Percentiles rank a stretch among this genome's conserved stretches.
Conservation (phyloP, 1,284 basidiomycete species). For the Pisolithus thermaeus region DNA sequence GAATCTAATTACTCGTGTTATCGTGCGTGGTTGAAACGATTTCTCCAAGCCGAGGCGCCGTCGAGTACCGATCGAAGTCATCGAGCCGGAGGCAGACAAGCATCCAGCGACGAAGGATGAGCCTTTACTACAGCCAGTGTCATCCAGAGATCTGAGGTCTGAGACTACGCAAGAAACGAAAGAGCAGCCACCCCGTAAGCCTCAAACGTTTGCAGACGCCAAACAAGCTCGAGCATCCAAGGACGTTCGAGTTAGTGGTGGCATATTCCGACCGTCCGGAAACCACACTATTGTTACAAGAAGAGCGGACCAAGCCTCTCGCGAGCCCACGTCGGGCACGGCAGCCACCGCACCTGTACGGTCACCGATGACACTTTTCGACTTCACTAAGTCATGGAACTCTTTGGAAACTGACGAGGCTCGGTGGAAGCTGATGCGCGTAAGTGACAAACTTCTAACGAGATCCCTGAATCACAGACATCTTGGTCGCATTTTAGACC, state of each 20-base stretch:
- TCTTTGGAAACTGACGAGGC: slow-evolving; percentile 31
- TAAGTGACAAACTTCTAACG: slow-evolving; percentile 16
- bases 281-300: slow-evolving; percentile 40
- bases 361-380: slow-evolving; percentile 46
- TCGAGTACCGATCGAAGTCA: slow-evolving; percentile 64
- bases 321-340: slow-evolving; percentile 7
- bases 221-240: slow-evolving; percentile 46
- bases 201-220: slow-evolving; percentile 45
- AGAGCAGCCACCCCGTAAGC: slow-evolving; percentile 15
- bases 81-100: slow-evolving; percentile 36
- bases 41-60: slow-evolving; percentile 36
- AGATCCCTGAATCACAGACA: not conserved
- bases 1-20: slow-evolving; percentile 5
- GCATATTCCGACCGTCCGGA: slow-evolving; percentile 53
- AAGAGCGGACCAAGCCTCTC: slow-evolving; percentile 5
- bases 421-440: slow-evolving; percentile 49
- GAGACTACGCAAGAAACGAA: slow-evolving; percentile 5
- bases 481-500: slow-evolving; percentile 30
- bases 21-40: slow-evolving; percentile 11
- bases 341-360: slow-evolving; percentile 11
- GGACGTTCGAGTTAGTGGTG: slow-evolving; percentile 46
- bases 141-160: slow-evolving; percentile 21
- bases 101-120: slow-evolving; percentile 2
- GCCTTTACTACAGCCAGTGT: slow-evolving; percentile 23
- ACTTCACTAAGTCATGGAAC: slow-evolving; percentile 55